Evolutionary conservation across 106 monocot genomes (phyloP).

Genomic region (Dendrobium catenatum): DNA sequence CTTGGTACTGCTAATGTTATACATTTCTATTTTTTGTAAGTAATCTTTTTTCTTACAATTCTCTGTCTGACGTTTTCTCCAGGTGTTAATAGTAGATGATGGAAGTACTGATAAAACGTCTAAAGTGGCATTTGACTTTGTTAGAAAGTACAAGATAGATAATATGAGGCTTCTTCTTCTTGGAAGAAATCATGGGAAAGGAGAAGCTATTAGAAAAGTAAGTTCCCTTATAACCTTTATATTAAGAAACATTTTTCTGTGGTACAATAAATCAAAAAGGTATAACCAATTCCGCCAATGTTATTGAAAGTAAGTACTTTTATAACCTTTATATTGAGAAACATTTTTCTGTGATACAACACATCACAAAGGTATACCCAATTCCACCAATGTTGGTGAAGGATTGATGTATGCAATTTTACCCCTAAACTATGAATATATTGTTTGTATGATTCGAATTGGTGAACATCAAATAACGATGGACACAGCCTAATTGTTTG

Average conservation of each 20-base stretch:
- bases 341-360: not conserved
- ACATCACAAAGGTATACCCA: not conserved
- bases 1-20: not conserved
- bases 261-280: not conserved
- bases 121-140: constrained; percentile 87
- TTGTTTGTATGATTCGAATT: not conserved
- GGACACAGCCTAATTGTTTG: not conserved
- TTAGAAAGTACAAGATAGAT: constrained; percentile 83
- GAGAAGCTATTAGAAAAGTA: constrained; percentile 95
- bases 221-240: constrained; percentile 17
- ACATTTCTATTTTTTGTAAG: not conserved
- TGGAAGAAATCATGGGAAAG: constrained; percentile 96
- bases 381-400: constrained; percentile 1
- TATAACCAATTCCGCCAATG: not conserved
- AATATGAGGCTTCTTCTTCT: constrained; percentile 79
- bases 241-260: not conserved
- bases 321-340: not conserved
- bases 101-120: constrained; percentile 85
- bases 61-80: not conserved
- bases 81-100: constrained; percentile 98
- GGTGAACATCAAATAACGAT: not conserved
- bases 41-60: not conserved
- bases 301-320: constrained; percentile 26
- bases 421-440: constrained; percentile 6
- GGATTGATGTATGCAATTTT: constrained; percentile 11